phyloP scores from a whole-genome alignment of 2,329 filamentous ascomycete genomes.

The Sarocladiaceae sp. region DNA sequence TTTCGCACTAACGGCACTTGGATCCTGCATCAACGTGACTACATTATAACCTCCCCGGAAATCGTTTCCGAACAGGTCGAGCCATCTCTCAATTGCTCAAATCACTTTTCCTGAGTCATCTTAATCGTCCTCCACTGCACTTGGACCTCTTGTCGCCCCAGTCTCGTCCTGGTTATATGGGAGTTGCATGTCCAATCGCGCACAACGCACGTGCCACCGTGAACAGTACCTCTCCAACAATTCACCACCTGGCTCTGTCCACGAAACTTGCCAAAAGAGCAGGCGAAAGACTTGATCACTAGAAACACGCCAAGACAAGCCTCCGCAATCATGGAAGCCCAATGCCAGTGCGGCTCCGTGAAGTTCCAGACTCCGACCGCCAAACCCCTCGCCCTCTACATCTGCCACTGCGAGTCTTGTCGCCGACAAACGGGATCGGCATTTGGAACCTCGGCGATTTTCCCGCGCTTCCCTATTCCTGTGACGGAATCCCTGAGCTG shows the following conservation, averaged over 20 bases:
- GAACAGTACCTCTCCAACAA: no score
- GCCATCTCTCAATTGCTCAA: no score
- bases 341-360: constrained; percentile 62
- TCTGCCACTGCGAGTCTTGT: constrained; percentile 68
- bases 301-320: background rate
- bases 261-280: no score
- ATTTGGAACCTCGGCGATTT: constrained; percentile 67
- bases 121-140: no score
- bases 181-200: no score
- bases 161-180: no score
- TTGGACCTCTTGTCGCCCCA: no score
- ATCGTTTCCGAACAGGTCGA: no score
- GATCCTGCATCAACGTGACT: background rate
- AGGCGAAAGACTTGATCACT: background rate
- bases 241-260: no score
- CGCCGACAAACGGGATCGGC: constrained; percentile 61
- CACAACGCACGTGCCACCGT: background rate
- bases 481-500: constrained; percentile 43
- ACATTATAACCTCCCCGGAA: no score
- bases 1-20: background rate
- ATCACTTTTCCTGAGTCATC: no score
- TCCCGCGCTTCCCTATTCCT: constrained; percentile 60
- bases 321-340: constrained; percentile 45
- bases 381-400: constrained; percentile 60
- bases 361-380: constrained; percentile 57